Evolutionary conservation across 2,329 filamentous ascomycete species (phyloP).

Genomic region (Colletotrichum phormii): DNA sequence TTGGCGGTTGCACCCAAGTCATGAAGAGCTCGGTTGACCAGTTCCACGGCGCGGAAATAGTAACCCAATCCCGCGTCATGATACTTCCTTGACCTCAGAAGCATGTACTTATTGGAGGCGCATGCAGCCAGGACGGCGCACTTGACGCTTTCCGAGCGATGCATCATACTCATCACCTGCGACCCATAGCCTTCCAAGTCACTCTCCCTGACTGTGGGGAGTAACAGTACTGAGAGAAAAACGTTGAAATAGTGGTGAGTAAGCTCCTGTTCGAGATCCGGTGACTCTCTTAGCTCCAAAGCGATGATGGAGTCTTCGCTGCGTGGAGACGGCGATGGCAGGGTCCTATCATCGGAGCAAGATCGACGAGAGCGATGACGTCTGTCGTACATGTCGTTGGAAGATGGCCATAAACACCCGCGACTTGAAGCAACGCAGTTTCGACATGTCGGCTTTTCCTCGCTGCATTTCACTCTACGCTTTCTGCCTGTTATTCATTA

Average conservation of each 20-base stretch:
- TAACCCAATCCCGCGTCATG: background rate
- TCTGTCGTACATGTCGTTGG: background rate
- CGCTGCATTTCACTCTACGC: background rate
- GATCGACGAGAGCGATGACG: background rate
- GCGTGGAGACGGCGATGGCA: background rate
- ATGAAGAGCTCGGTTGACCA: background rate
- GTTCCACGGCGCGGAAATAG: background rate
- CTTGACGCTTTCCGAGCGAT: background rate
- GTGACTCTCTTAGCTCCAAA: background rate
- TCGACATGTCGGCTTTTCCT: background rate
- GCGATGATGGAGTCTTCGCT: background rate
- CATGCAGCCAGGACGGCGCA: background rate
- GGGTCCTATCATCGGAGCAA: background rate
- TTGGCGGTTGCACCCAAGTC: background rate
- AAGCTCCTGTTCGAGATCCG: background rate
- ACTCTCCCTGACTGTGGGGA: background rate
- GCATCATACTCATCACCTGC: background rate
- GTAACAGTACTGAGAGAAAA: background rate
- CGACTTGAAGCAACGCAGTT: background rate
- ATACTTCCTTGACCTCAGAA: background rate
- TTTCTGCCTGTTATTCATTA: background rate
- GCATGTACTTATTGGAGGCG: background rate
- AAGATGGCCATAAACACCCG: background rate
- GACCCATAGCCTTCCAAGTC: background rate
- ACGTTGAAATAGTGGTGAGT: background rate